Percentiles rank a stretch among this genome's conserved stretches.
phyloP scores from a whole-genome alignment of 2,329 filamentous ascomycete genomes.

The Ceratocystis colombiana region DNA sequence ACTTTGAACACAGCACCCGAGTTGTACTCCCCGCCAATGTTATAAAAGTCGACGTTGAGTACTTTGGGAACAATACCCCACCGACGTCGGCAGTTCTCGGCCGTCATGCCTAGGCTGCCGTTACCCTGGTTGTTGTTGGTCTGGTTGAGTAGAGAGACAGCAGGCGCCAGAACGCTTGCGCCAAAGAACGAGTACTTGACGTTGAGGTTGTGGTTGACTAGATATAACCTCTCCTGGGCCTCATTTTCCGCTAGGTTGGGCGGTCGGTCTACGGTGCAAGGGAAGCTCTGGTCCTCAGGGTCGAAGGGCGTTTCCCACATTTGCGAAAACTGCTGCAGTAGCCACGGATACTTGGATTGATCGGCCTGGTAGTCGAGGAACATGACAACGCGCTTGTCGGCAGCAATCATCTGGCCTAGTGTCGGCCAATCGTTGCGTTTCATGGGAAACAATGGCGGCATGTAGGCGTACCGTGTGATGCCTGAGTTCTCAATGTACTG shows the following conservation, averaged over 20 bases:
- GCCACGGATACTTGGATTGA: slow-evolving; percentile 67
- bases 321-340: slow-evolving; percentile 78
- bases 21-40: slow-evolving; percentile 44
- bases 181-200: slow-evolving; percentile 59
- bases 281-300: slow-evolving; percentile 53
- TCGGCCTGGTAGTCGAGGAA: slow-evolving; percentile 81
- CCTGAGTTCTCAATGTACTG: slow-evolving; percentile 61
- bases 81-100: slow-evolving; percentile 48
- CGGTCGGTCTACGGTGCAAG: slow-evolving; percentile 68
- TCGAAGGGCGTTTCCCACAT: slow-evolving; percentile 90
- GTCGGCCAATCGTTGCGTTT: slow-evolving; percentile 71
- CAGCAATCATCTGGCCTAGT: slow-evolving; percentile 63
- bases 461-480: slow-evolving; percentile 62
- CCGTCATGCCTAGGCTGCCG: slow-evolving; percentile 56
- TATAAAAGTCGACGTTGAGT: slow-evolving; percentile 78
- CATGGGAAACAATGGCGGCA: slow-evolving; percentile 62
- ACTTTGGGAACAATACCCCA: slow-evolving; percentile 67
- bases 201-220: slow-evolving; percentile 89
- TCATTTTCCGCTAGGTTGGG: slow-evolving; percentile 51
- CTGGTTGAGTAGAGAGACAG: slow-evolving; percentile 55
- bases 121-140: slow-evolving; percentile 59
- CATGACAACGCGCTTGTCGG: slow-evolving; percentile 60
- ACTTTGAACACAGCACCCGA: slow-evolving; percentile 68
- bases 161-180: slow-evolving; percentile 57
- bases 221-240: slow-evolving; percentile 57